Evolutionary conservation across 768 basidiomycete species (phyloP), one percentile per base, ranked within the genome.

Genomic region (Galerina sulciceps): DNA sequence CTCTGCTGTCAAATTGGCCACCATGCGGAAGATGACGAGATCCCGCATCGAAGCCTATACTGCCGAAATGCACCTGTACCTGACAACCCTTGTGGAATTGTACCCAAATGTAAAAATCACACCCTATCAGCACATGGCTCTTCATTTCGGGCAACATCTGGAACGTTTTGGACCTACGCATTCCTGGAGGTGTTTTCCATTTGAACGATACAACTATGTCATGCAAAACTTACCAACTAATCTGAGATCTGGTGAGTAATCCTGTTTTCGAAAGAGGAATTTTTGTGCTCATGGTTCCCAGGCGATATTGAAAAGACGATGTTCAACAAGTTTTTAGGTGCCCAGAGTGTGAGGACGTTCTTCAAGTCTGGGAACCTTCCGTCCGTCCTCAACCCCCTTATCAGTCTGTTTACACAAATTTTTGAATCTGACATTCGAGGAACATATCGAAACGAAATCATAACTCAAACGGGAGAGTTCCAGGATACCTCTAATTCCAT

Each of bases 71-170:
- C 43, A 60, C 2, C n/a, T 23, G 4, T 79, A 80, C 57, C 63
- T 78, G 1, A 34, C 17, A 0, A 62, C 57, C 2, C 20, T 78
- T 0, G 40, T 65, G 0, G 38, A 52, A 0, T 64, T 79, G 0
- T 80, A 67, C 54, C 71, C 69, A 0, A 64, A 68, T 13, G 62
- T 61, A 9, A 49, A 38, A 0, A 58, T 78, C 17, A 50, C 61
- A 2, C 71, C 75, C 1, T 76, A 77, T 36, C 75, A 79, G 8
- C 80, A 80, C 60, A 42, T 76, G 4, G 50, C 73, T 1, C 59
- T 81, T 35, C 79, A 80, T 57, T 62, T 78, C 31, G 65, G 61
- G 0, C 26, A 67, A 2, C 61, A 66, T 20, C 51, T 80, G 6
- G 35, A 43, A 4, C 35, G 58, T 0, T 75, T 73, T 63, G 75